A percentile compares a stretch with the other conserved stretches of the same genome.
Conservation (phyloP, 352 stramenopile species). For the Pythium folliculosum region DNA sequence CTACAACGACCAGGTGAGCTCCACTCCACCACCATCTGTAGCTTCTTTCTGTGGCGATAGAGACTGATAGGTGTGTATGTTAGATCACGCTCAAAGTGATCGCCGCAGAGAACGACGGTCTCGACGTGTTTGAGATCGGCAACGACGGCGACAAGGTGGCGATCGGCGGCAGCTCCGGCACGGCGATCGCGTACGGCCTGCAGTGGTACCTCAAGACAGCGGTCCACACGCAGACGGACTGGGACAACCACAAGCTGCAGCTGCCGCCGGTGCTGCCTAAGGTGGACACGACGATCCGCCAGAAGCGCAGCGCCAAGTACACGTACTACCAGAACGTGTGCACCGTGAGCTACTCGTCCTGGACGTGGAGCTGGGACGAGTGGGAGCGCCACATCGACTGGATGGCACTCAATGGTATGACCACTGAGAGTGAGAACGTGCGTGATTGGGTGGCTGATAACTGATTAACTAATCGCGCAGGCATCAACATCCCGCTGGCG, state of each 20-base stretch:
- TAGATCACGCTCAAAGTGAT: slow-evolving; percentile 61
- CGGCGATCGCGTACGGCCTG: slow-evolving; percentile 67
- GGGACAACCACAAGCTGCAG: slow-evolving; percentile 75
- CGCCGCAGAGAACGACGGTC: slow-evolving; percentile 32
- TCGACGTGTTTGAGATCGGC: slow-evolving; percentile 71
- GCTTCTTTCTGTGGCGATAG: background rate
- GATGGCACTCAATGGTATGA: slow-evolving; percentile 89
- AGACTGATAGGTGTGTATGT: background rate
- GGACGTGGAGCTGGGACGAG: slow-evolving; percentile 84
- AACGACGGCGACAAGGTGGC: slow-evolving; percentile 43
- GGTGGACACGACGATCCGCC: slow-evolving; percentile 34
- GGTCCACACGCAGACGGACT: slow-evolving; percentile 79
- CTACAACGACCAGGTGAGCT: slow-evolving; percentile 65
- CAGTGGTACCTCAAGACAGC: slow-evolving; percentile 80
- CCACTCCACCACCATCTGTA: no score
- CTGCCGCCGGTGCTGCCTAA: slow-evolving; percentile 54
- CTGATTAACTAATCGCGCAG: slow-evolving; percentile 17
- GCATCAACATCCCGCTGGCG: slow-evolving; percentile 90
- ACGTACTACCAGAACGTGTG: slow-evolving; percentile 94
- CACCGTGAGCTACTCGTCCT: slow-evolving; percentile 91
- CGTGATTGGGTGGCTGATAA: background rate
- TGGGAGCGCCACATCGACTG: slow-evolving; percentile 93
- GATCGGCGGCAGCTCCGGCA: slow-evolving; percentile 47
- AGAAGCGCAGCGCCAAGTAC: slow-evolving; percentile 73
- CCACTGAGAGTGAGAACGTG: background rate